Evolutionary conservation across 2,329 filamentous ascomycete genomes (phyloP), one percentile per base, ranked within the genome.

Genomic region (Metarhizium album): DNA sequence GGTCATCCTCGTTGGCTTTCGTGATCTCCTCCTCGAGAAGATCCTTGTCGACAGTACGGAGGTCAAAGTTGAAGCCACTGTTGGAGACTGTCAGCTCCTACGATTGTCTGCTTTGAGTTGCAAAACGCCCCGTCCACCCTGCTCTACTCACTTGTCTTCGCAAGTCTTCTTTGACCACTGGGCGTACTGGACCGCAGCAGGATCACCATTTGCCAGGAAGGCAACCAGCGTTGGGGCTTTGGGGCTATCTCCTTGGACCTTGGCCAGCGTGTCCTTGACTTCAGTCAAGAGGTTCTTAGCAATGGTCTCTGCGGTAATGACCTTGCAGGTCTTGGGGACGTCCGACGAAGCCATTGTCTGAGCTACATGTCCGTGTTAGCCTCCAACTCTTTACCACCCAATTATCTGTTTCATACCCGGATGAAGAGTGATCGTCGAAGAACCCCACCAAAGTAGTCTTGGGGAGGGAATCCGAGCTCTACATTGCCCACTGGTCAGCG

Each of bases 151-250:
- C 90, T 96, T 94, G 68, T 97, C 91, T 68, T 84, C 80, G 69
- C 89, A 95, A 3, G 93, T 96, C 78, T 95, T 96, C 69, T 89
- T 87, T 40, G 91, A 96, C 88, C 89, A 96, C 68, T 96, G 88
- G 50, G 93, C 93, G 66, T 98, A 97, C 74, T 94, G 89, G 60
- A 87, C 76, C 31, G 91, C 91, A 38, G 90, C 88, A 29, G 90
- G 89, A 70, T 98, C 93, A 57, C 80, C 79, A 69, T 95, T 97
- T 58, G 91, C 90, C 51, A 98, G 76, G 70, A 96, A 95, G 53
- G 91, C 93, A 43, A 91, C 87, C 49, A 98, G 78, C 54, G 86
- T 83, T 33, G 93, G 90, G 64, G 83, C 73, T 42, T 64, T 60
- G 52, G 69, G 68, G 53, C 65, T 65, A 33, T 67, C 73, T 57